Percentiles rank a stretch among this genome's conserved stretches.
These are phyloP conservation scores for Colletotrichum truncatum DNA, from an alignment of 2,329 filamentous ascomycete species.

Conservation along the genomic window DNA sequence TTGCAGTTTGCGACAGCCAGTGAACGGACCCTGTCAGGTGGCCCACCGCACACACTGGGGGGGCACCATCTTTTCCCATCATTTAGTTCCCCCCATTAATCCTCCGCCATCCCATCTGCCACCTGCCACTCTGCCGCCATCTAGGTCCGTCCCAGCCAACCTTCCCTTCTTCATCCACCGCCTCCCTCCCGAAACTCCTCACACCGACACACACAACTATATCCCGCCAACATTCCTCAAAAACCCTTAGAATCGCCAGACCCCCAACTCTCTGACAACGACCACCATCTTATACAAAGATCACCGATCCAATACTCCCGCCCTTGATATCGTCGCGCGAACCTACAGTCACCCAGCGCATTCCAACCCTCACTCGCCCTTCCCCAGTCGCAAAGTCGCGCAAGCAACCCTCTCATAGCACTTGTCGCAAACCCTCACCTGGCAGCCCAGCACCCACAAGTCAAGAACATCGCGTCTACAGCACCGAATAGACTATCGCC, in stretches of 20 bases:
- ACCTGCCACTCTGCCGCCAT: slow-evolving; percentile 29
- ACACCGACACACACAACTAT: slow-evolving; percentile 25
- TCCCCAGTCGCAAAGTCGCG: slow-evolving; percentile 25
- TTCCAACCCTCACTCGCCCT: slow-evolving; percentile 15
- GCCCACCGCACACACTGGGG: slow-evolving; percentile 8
- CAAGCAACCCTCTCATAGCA: slow-evolving; percentile 11
- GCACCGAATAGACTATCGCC: slow-evolving; percentile 16
- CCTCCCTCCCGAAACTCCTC: slow-evolving; percentile 9
- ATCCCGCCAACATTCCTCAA: slow-evolving; percentile 10
- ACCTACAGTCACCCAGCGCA: slow-evolving; percentile 13
- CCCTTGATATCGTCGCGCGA: slow-evolving; percentile 17
- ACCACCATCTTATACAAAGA: background rate
- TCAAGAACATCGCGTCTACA: background rate
- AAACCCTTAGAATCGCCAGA: background rate
- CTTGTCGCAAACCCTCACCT: slow-evolving; percentile 23
- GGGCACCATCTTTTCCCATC: slow-evolving; percentile 7
- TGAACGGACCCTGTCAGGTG: slow-evolving; percentile 24
- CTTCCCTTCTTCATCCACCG: slow-evolving; percentile 27
- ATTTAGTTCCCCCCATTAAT: slow-evolving; percentile 13
- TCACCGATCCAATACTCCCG: slow-evolving; percentile 1
- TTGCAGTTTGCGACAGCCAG: slow-evolving; percentile 28
- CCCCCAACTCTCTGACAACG: background rate
- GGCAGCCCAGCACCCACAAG: background rate
- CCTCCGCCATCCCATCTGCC: slow-evolving; percentile 24
- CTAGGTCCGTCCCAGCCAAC: slow-evolving; percentile 30